A percentile compares a stretch with the other conserved stretches of the same genome.
Conservation (phyloP, 257 asterid genomes). For the Marsdenia floribunda region DNA sequence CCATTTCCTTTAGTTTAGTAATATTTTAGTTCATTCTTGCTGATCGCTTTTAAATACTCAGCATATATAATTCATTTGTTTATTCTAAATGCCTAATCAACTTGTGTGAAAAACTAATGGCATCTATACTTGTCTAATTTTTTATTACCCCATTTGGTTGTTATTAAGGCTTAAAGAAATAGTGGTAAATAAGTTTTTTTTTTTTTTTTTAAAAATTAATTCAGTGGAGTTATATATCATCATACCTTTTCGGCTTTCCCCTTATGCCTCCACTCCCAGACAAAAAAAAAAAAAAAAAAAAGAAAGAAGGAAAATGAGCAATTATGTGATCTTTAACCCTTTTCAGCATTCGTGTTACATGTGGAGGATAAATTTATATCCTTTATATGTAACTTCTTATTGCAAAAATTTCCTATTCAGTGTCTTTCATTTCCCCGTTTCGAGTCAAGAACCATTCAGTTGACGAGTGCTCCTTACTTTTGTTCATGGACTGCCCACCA, state of each 20-base stretch:
- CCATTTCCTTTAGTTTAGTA: conserved; percentile 3
- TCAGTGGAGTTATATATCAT: conserved; percentile 8
- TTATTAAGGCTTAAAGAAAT: not conserved
- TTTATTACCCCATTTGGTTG: not conserved
- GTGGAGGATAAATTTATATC: not conserved
- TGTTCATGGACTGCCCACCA: conserved; percentile 34
- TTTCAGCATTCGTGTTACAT: not conserved
- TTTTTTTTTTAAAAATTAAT: not conserved
- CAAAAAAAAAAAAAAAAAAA: not conserved
- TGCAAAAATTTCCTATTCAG: not conserved
- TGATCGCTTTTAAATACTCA: not conserved
- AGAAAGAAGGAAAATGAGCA: not conserved
- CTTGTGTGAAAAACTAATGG: not conserved
- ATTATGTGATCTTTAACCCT: not conserved
- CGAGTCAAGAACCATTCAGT: conserved; percentile 26
- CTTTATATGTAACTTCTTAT: not conserved
- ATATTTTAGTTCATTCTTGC: not conserved
- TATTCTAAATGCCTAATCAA: not conserved
- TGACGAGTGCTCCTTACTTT: conserved; percentile 25
- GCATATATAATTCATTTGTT: not conserved
- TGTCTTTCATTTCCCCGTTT: conserved; percentile 2
- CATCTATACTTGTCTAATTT: not conserved
- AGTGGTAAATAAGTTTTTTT: not conserved
- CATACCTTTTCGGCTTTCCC: not conserved
- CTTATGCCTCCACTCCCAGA: not conserved